These are phyloP conservation scores for Trichomonascaceae sp. DNA, from an alignment of 1,139 yeast species.

Conservation along the genomic window DNA sequence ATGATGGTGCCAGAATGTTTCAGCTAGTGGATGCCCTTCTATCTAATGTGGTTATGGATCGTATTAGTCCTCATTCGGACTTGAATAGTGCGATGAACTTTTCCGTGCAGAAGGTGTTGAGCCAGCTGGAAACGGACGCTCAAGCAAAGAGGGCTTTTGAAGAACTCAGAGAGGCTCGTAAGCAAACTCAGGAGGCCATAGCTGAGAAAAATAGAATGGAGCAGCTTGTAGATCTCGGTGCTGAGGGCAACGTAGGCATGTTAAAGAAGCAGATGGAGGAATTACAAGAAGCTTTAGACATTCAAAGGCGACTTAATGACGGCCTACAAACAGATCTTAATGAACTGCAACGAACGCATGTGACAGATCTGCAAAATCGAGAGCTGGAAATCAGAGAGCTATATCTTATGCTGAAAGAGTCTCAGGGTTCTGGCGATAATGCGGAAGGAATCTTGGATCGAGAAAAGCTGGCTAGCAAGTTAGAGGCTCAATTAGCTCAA, in stretches of 20 bases:
- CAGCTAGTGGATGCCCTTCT: slow-evolving; percentile 78
- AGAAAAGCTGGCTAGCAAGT: slow-evolving; percentile 36
- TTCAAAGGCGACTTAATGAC: slow-evolving; percentile 63
- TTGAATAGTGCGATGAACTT: slow-evolving; percentile 74
- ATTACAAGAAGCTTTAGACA: slow-evolving; percentile 58
- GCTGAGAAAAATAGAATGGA: slow-evolving; percentile 82
- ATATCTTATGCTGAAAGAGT: slow-evolving; percentile 53
- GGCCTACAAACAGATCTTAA: slow-evolving; percentile 62
- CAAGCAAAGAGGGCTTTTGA: slow-evolving; percentile 73
- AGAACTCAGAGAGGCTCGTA: slow-evolving; percentile 64
- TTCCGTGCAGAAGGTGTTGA: slow-evolving; percentile 71
- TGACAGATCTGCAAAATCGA: slow-evolving; percentile 75
- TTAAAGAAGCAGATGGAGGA: slow-evolving; percentile 66
- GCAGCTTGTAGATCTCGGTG: slow-evolving; percentile 69
- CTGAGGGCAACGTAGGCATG: slow-evolving; percentile 75
- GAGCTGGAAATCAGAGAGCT: slow-evolving; percentile 87
- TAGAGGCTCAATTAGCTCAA: slow-evolving; percentile 56
- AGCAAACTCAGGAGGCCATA: slow-evolving; percentile 68
- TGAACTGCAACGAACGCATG: slow-evolving; percentile 59
- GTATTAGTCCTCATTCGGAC: slow-evolving; percentile 46
- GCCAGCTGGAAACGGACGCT: slow-evolving; percentile 85
- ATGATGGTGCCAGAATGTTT: slow-evolving; percentile 67
- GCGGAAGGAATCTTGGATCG: slow-evolving; percentile 31
- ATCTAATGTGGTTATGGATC: slow-evolving; percentile 65
- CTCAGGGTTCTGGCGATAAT: slow-evolving; percentile 26